Conservation (phyloP, 1,284 basidiomycete species). For the Tylopilus sp. region DNA sequence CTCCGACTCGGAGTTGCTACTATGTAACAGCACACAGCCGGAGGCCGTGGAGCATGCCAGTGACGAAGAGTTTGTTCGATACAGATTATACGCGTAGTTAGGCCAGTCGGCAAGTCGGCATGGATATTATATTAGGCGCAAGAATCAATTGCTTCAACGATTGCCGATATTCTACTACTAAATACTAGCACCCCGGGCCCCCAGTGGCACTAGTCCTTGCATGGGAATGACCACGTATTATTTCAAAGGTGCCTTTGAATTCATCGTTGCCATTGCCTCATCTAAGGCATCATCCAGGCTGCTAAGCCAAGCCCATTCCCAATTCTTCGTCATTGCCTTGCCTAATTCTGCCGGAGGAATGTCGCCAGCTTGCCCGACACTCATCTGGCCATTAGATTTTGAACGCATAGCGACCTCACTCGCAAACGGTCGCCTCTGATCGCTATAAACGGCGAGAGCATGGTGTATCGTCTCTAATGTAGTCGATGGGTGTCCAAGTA, state of each 20-base stretch:
- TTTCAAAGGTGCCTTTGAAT: slow-evolving; percentile 3
- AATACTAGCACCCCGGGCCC: no score
- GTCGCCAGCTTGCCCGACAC: slow-evolving; percentile 20
- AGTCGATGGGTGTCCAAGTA: slow-evolving; percentile 55
- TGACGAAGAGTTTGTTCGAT: no score
- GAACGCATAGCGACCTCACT: slow-evolving; percentile 39
- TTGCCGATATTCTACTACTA: no score
- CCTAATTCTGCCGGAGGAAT: slow-evolving; percentile 24
- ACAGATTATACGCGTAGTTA: no score
- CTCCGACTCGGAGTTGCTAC: no score
- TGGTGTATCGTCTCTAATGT: slow-evolving; percentile 46
- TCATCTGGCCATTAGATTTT: slow-evolving; percentile 28
- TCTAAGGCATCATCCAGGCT: slow-evolving; percentile 34
- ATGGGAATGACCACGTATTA: no score
- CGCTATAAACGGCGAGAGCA: slow-evolving; percentile 54
- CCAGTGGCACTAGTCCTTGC: no score
- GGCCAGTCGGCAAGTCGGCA: no score
- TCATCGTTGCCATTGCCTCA: slow-evolving; percentile 32
- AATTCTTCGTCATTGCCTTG: slow-evolving; percentile 31
- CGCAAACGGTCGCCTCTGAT: slow-evolving; percentile 54
- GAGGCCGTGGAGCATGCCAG: no score
- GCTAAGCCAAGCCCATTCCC: slow-evolving; percentile 45
- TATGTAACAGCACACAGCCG: no score
- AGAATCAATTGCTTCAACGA: no score
- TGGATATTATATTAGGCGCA: no score